Base-by-base conservation (phyloP, 2,329 filamentous ascomycete species). In the Fusarium agapanthi region DNA sequence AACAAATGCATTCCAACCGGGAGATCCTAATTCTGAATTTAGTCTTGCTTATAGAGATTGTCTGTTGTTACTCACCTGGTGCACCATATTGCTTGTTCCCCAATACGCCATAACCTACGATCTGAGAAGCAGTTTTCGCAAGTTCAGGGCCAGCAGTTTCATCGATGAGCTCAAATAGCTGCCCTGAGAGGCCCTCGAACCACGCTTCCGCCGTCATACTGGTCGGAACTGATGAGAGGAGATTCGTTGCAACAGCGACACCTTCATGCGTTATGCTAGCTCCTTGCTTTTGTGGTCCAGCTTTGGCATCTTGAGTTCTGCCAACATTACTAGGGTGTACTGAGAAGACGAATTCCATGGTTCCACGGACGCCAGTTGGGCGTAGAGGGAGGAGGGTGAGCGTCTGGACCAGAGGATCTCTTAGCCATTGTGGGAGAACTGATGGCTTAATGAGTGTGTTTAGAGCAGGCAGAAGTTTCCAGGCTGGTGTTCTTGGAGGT, bases 261-360 rank as follows among this genome's bases (percentile, higher is more conserved):
- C 91, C 91, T 77, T 94, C 91, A 37, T 91, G 87, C 0, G 92
- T 91, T 61, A 94, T 91, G 45, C 87, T 88, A 9, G 90, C 87
- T 4, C 90, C 89, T 77, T 86, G 83, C 59, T 88, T 89, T 73
- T 88, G 87, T 3, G 86, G 83, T 8, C 77, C 76, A 6, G 82
- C 79, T 3, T 60, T 51, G 22, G 82, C 81, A 61, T 86, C 84
- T 12, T 83, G 80, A 1, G 78, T 59, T 73, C 81, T 80, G 63
- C 83, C 79, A 12, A 82, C 81, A 71, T 83, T 85, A 68, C 87
- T 86, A 1, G 91, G 88, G 68, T 93, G 91, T 12, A 92, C 89
- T 3, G 91, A 87, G 64, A 93, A 91, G 40, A 94, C 85, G 76
- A 93, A 93, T 76, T 93, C 91, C 68, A 93, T 84, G 1, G 90